phyloP scores from a whole-genome alignment of 257 asterid genomes.

The Cynanchum wilfordii region DNA sequence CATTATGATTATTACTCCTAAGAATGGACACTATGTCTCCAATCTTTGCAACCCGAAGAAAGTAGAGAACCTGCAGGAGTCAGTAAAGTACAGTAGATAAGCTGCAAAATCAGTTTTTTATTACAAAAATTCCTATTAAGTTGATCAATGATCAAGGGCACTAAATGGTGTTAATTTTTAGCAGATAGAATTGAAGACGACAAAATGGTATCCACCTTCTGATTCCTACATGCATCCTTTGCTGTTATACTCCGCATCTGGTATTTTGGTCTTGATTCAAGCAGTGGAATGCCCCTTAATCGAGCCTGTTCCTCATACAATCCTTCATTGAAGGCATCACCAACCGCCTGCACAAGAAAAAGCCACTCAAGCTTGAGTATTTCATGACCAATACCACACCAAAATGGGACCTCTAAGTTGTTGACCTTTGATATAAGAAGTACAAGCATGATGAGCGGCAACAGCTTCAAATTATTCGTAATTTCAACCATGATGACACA shows the following conservation, averaged over 20 bases:
- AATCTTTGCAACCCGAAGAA: slow-evolving; percentile 90
- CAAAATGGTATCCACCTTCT: slow-evolving; percentile 50
- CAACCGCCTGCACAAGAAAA: slow-evolving; percentile 69
- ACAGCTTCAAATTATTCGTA: slow-evolving; percentile 81
- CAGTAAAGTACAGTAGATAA: slow-evolving; percentile 8
- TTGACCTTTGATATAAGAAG: slow-evolving; percentile 93
- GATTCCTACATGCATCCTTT: slow-evolving; percentile 85
- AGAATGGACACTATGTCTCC: slow-evolving; percentile 74
- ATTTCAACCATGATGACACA: slow-evolving; percentile 99
- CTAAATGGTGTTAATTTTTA: slow-evolving; percentile 35
- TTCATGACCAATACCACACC: not conserved
- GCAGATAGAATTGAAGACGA: not conserved
- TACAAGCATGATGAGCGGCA: slow-evolving; percentile 97
- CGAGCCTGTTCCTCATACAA: slow-evolving; percentile 97
- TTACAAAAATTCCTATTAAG: not conserved
- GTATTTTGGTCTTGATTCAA: slow-evolving; percentile 94
- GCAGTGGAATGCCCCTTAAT: slow-evolving; percentile 74
- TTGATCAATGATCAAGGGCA: not conserved
- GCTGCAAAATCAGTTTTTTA: slow-evolving; percentile 13
- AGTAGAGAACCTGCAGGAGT: slow-evolving; percentile 68
- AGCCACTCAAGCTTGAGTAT: slow-evolving; percentile 7
- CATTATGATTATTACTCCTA: slow-evolving; percentile 88
- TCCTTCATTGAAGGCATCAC: slow-evolving; percentile 99
- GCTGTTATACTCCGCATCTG: slow-evolving; percentile 94
- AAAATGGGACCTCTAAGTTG: not conserved